Conservation (phyloP, 2,329 filamentous ascomycete genomes). For the Paracorniculantispora psalliotae region DNA sequence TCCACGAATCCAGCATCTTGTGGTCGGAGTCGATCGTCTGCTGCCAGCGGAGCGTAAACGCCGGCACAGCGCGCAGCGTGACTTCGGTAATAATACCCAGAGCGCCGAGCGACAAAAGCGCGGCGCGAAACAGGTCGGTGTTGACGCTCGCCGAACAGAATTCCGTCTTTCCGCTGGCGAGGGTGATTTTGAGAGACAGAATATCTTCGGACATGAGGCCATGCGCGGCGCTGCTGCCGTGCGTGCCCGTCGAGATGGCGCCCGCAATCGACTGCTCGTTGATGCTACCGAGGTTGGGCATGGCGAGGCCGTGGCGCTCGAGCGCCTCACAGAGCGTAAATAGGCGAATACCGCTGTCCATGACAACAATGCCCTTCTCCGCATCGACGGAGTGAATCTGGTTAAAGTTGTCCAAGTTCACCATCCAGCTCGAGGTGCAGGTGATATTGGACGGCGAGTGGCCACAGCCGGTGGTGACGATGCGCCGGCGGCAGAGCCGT, state of each 20-base stretch:
- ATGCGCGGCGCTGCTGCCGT: constrained; percentile 80
- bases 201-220: constrained; percentile 80
- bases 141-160: constrained; percentile 66
- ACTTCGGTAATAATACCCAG: constrained; percentile 88
- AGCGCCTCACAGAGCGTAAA: constrained; percentile 68
- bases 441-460: constrained; percentile 92
- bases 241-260: constrained; percentile 87
- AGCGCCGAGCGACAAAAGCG: constrained; percentile 80
- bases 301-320: constrained; percentile 69
- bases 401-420: constrained; percentile 84
- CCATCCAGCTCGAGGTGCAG: constrained; percentile 88
- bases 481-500: constrained; percentile 69
- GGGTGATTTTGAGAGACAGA: constrained; percentile 68
- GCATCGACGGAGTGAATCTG: constrained; percentile 65
- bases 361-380: constrained; percentile 61
- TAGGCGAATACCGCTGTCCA: constrained; percentile 86
- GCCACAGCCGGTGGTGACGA: constrained; percentile 83
- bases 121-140: constrained; percentile 78
- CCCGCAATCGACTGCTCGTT: constrained; percentile 91
- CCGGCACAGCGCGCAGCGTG: constrained; percentile 73
- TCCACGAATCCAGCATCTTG: constrained; percentile 67
- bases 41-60: constrained; percentile 80
- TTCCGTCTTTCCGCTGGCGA: constrained; percentile 72
- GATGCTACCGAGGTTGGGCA: constrained; percentile 92
- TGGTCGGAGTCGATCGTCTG: constrained; percentile 71